Evolutionary conservation across 2,329 filamentous ascomycete genomes (phyloP).

Genomic region (Dothiorella sarmentorum): DNA sequence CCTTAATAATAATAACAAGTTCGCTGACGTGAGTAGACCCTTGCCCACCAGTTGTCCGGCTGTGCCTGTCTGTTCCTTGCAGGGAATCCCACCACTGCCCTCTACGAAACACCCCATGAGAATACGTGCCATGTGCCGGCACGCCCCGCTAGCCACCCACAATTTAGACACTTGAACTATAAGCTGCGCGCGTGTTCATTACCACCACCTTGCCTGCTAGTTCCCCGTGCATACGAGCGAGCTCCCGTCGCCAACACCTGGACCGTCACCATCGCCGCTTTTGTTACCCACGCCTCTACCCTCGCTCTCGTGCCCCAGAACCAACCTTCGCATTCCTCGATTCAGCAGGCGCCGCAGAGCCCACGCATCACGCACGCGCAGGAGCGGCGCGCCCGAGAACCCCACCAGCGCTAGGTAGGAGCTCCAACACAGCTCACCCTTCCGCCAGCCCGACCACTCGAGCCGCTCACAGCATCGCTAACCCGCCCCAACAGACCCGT

Average conservation of each 20-base stretch:
- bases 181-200: neutral
- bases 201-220: neutral
- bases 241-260: too few species aligned
- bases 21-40: too few species aligned
- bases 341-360: conserved; percentile 1
- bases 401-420: neutral
- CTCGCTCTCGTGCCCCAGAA: neutral
- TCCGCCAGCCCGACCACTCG: neutral
- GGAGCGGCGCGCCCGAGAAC: conserved; percentile 6
- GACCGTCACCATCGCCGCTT: neutral
- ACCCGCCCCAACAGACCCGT: neutral
- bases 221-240: conserved; percentile 10
- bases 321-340: neutral
- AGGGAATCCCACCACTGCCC: neutral
- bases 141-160: conserved; percentile 3
- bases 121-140: neutral
- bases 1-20: too few species aligned
- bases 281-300: conserved; percentile 4
- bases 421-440: neutral
- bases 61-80: conserved; percentile 4
- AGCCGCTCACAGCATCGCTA: conserved; percentile 12
- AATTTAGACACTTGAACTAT: neutral
- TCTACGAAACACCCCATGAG: neutral
- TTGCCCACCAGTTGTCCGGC: too few species aligned
- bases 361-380: conserved; percentile 1